phyloP scores from a whole-genome alignment of 306 rosid genomes.

The Mimosa bimucronata region DNA sequence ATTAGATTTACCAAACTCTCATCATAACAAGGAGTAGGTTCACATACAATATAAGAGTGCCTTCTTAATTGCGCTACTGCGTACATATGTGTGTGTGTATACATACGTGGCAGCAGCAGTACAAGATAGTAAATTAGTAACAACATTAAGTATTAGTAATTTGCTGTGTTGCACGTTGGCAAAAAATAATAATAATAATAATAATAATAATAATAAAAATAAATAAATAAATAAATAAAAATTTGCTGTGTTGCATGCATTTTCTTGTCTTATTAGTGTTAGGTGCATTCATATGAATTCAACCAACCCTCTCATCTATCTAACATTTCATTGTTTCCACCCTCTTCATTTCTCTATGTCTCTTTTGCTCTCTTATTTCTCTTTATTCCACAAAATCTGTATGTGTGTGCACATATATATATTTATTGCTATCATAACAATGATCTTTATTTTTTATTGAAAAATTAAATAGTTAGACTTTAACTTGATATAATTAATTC shows the following conservation, averaged over 20 bases:
- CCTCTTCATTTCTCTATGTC: background rate
- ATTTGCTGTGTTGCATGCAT: background rate
- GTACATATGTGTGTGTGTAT: no score
- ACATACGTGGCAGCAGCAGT: no score
- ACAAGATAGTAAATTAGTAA: no score
- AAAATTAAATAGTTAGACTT: no score
- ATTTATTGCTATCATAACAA: no score
- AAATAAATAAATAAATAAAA: no score
- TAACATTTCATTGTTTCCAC: background rate
- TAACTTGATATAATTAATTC: background rate
- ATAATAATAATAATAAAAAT: no score
- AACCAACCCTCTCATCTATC: background rate
- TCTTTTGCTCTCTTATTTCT: background rate
- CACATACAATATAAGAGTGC: background rate
- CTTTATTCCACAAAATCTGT: background rate
- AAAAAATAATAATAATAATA: no score
- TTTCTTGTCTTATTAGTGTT: background rate
- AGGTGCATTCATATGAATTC: conserved; percentile 2
- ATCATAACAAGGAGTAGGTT: background rate
- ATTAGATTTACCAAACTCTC: background rate
- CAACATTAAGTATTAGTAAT: no score
- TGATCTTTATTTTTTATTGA: no score
- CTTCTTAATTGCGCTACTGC: background rate
- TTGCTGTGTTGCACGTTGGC: background rate
- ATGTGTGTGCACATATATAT: background rate